phyloP scores from a whole-genome alignment of 2,329 filamentous ascomycete genomes.

The Escovopsis sp. region DNA sequence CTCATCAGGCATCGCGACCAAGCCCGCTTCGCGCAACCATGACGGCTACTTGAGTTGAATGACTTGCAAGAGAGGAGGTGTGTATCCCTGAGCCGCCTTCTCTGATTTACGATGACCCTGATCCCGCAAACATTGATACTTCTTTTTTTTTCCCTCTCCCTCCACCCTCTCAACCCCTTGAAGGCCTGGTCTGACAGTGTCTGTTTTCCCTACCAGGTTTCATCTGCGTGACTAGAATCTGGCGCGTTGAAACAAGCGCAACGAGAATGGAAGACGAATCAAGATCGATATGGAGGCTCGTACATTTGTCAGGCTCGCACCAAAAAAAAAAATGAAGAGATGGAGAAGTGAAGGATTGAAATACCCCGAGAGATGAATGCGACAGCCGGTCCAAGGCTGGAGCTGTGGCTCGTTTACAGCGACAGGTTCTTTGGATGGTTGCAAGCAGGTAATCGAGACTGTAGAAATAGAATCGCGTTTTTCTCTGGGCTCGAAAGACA shows the following conservation, averaged over 20 bases:
- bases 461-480: too few relatives aligned
- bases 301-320: constrained; percentile 1
- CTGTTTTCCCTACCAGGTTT: background rate
- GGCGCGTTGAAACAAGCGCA: constrained; percentile 3
- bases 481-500: too few relatives aligned
- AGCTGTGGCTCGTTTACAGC: too few relatives aligned
- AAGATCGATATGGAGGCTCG: constrained; percentile 1
- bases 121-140: background rate
- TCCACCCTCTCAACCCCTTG: too few relatives aligned
- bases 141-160: background rate
- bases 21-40: constrained; percentile 56
- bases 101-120: background rate
- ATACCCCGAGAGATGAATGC: background rate
- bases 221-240: constrained; percentile 4
- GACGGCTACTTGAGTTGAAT: constrained; percentile 42
- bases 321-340: constrained; percentile 2
- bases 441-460: too few relatives aligned
- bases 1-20: constrained; percentile 41
- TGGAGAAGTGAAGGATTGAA: constrained; percentile 3
- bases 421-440: too few relatives aligned
- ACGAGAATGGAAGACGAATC: constrained; percentile 3
- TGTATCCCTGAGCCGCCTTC: background rate
- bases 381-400: background rate
- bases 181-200: background rate
- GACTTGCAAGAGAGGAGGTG: constrained; percentile 18